Evolutionary conservation across 2,329 filamentous ascomycete species (phyloP).

Genomic region (Hypoxylon sp.): DNA sequence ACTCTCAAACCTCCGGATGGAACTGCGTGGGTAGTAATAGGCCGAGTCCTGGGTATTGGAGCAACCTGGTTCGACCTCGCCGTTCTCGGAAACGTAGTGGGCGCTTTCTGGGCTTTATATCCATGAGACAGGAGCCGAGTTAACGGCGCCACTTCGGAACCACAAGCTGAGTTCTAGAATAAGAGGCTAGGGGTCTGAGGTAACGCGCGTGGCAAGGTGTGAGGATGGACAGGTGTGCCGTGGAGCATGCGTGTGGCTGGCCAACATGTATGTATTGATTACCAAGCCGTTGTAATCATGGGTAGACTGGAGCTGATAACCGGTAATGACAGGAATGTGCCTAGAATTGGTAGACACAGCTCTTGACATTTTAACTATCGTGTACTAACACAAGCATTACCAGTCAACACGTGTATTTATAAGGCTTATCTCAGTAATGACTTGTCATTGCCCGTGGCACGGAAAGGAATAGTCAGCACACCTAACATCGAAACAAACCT

Average conservation of each 20-base stretch:
- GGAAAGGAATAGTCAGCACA: neutral
- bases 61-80: conserved; percentile 6
- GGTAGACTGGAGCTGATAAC: conserved; percentile 7
- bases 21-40: conserved; percentile 35
- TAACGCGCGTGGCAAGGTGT: conserved; percentile 13
- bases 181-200: conserved; percentile 8
- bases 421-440: conserved; percentile 2
- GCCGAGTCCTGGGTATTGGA: conserved; percentile 18
- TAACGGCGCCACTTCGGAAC: conserved; percentile 22
- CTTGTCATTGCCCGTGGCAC: neutral
- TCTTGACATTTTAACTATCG: neutral
- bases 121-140: neutral
- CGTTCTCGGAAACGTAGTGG: conserved; percentile 14
- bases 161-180: conserved; percentile 16
- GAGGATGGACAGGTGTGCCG: neutral
- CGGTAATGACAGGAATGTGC: conserved; percentile 4
- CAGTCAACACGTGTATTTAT: neutral
- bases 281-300: conserved; percentile 15
- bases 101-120: conserved; percentile 15
- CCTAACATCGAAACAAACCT: conserved; percentile 1
- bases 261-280: conserved; percentile 16
- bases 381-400: neutral
- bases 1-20: conserved; percentile 28
- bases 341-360: conserved; percentile 5
- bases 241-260: conserved; percentile 21